phyloP scores from a whole-genome alignment of 202 grass and related monocot genomes.

The Miscanthus sacchariflorus region DNA sequence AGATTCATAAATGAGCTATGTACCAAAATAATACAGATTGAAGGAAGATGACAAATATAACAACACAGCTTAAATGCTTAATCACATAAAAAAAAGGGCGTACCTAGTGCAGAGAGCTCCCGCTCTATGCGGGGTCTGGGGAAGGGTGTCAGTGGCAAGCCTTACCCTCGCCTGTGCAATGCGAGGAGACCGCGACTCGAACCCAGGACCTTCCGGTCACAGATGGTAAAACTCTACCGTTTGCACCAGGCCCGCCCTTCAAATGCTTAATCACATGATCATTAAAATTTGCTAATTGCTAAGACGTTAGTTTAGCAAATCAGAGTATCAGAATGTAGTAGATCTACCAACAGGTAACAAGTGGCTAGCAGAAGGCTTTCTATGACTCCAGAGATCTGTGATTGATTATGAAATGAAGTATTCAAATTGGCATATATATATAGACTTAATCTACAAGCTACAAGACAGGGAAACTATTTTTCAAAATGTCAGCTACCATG shows the following conservation, averaged over 20 bases:
- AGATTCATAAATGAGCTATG: not conserved
- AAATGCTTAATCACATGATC: not conserved
- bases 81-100: too few relatives aligned
- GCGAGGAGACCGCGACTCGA: too few relatives aligned
- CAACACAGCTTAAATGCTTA: not conserved
- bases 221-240: too few relatives aligned
- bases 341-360: not conserved
- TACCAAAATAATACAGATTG: not conserved
- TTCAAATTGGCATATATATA: not conserved
- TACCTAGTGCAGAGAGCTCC: too few relatives aligned
- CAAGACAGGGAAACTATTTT: conserved; percentile 10
- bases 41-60: not conserved
- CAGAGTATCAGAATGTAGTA: conserved; percentile 2
- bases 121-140: too few relatives aligned
- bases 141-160: too few relatives aligned
- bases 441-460: not conserved
- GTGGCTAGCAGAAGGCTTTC: not conserved
- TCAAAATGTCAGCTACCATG: not conserved
- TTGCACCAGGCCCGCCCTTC: too few relatives aligned
- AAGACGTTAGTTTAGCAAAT: conserved; percentile 10
- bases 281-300: not conserved
- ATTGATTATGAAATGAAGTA: conserved; percentile 15
- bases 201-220: too few relatives aligned
- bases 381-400: not conserved
- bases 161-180: too few relatives aligned